Base-by-base conservation (phyloP, 2,329 filamentous ascomycete species). In the Fusarium secorum region DNA sequence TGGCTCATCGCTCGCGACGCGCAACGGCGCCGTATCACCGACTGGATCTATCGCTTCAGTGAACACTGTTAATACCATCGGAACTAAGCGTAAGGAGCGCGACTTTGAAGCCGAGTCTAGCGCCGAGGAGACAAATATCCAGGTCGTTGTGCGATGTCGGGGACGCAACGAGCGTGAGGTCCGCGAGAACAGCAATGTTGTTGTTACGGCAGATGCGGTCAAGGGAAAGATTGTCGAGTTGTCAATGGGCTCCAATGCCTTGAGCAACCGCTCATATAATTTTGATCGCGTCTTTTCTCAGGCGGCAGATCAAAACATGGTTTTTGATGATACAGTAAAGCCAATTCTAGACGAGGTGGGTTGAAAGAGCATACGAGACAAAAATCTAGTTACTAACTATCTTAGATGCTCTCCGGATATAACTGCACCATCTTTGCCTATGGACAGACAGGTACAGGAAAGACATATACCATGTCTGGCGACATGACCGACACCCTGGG, bases 361-460 rank as follows among this genome's bases (percentile, higher is more conserved):
- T 77, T 46, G 38, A 11, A 38, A 20, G 20, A 22, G 28, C 5
- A 28, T 11, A n/a, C 8, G 17, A 22, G 18, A 17, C 11, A 22
- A 28, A 11, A 38, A 60, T 52, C 57, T 39, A 74, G 52, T 56
- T 38, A 22, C 45, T 57, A 26, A 62, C 26, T 9, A 20, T 45
- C n/a, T 26, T 74, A 97, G 94, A 97, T 98, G 86, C 87, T 99
- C 44, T 88, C 90, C 28, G 96, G 96, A 56, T 98, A 93, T 83
- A 99, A 99, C 80, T 99, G 96, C 83, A 99, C 96, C 9, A 97
- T 99, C 66, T 99, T 99, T 76, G 96, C 96, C 36, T 99, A 99
- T 79, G 96, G 96, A 30, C 96, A 99, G 80, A 99, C 96, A 1
- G 96, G 96, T 46, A 99, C 96, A 0, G 96, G 96, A 75, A 99